A percentile compares a stretch with the other conserved stretches of the same genome.
Evolutionary conservation across 2,329 filamentous ascomycete species (phyloP).

Genomic region (Sporothrix phasma): DNA sequence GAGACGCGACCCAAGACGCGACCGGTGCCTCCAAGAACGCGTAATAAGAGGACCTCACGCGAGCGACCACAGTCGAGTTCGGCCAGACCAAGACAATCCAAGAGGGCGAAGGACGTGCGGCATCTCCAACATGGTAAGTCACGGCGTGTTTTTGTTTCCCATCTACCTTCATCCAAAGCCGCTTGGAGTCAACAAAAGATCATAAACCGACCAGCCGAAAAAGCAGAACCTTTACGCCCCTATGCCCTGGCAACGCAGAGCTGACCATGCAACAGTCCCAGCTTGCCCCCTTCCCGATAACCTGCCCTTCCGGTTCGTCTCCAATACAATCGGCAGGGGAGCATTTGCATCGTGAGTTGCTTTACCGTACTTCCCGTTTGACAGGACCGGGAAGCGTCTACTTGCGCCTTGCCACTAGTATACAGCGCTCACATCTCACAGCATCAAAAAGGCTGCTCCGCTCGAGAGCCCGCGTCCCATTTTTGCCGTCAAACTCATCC

Average conservation of each 20-base stretch:
- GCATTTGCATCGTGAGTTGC: constrained; percentile 82
- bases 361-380: not conserved
- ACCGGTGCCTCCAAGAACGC: not conserved
- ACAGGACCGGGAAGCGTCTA: too few species aligned
- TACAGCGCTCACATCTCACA: constrained; percentile 28
- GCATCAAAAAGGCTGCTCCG: constrained; percentile 88
- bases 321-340: constrained; percentile 90
- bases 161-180: not conserved
- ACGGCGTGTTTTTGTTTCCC: not conserved
- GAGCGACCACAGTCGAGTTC: not conserved
- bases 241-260: not conserved
- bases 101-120: not conserved
- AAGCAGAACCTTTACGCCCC: not conserved
- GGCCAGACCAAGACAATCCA: not conserved
- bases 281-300: constrained; percentile 74
- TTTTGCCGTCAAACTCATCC: constrained; percentile 97
- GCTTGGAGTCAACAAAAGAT: not conserved
- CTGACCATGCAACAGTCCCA: constrained; percentile 62
- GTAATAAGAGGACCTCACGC: constrained; percentile 1
- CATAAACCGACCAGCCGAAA: not conserved
- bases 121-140: constrained; percentile 1
- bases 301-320: constrained; percentile 87
- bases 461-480: constrained; percentile 58
- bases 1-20: constrained; percentile 8
- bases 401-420: too few species aligned